A percentile compares a stretch with the other conserved stretches of the same genome.
Evolutionary conservation across 2,329 filamentous ascomycete species (phyloP).

Genomic region (Cryphonectria parasitica): DNA sequence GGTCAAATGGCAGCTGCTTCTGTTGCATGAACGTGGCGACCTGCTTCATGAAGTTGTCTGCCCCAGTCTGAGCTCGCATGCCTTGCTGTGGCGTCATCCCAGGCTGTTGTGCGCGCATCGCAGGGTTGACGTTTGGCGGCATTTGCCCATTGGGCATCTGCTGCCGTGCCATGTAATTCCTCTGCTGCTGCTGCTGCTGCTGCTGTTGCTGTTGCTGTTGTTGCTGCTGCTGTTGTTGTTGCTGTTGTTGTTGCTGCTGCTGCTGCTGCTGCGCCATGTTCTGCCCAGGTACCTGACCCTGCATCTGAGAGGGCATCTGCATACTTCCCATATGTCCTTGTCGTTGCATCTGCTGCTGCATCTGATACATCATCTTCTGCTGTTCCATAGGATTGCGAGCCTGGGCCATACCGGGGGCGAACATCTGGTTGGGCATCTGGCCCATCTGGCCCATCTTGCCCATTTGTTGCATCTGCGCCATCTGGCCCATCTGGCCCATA

Average conservation of each 20-base stretch:
- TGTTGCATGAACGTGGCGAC: slow-evolving; percentile 77
- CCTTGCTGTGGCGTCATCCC: slow-evolving; percentile 32
- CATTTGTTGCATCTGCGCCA: slow-evolving; percentile 44
- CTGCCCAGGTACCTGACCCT: slow-evolving; percentile 39
- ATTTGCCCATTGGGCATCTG: slow-evolving; percentile 62
- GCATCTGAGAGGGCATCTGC: slow-evolving; percentile 38
- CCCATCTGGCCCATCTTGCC: slow-evolving; percentile 50
- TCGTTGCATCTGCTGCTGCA: slow-evolving; percentile 69
- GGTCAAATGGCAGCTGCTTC: slow-evolving; percentile 73
- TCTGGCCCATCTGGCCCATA: slow-evolving; percentile 41
- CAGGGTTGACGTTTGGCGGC: slow-evolving; percentile 48
- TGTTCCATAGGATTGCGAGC: slow-evolving; percentile 66
- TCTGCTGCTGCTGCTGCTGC: slow-evolving; percentile 34
- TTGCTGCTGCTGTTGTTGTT: slow-evolving; percentile 27
- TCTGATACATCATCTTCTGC: slow-evolving; percentile 79
- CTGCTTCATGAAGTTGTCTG: slow-evolving; percentile 75
- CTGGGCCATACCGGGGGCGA: slow-evolving; percentile 43
- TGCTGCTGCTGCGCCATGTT: slow-evolving; percentile 55
- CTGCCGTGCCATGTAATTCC: slow-evolving; percentile 58
- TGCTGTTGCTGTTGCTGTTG: slow-evolving; percentile 30
- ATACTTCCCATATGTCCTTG: slow-evolving; percentile 50
- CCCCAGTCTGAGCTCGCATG: slow-evolving; percentile 48
- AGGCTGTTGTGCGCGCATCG: slow-evolving; percentile 53
- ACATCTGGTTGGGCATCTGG: slow-evolving; percentile 41
- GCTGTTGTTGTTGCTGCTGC: slow-evolving; percentile 10